Conservation (phyloP, 2,329 filamentous ascomycete genomes). For the Colletotrichum trifolii region DNA sequence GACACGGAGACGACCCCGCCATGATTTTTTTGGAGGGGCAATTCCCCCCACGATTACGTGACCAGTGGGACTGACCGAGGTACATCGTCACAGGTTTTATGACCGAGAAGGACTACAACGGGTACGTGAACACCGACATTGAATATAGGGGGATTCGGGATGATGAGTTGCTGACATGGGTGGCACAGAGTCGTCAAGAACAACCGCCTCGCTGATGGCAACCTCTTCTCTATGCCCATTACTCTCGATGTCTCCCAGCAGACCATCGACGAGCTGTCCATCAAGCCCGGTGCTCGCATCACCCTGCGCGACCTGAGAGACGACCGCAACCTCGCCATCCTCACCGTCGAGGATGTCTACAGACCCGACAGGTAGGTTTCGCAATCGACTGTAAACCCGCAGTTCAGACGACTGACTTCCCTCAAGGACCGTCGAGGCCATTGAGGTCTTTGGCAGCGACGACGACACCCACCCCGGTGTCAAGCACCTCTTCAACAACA, state of each 20-base stretch:
- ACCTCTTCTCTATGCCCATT: conserved; percentile 97
- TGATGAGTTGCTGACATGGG: conserved; percentile 43
- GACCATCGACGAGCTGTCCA: conserved; percentile 77
- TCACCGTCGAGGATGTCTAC: conserved; percentile 97
- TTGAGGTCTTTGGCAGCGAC: conserved; percentile 92
- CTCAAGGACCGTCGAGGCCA: conserved; percentile 83
- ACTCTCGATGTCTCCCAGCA: conserved; percentile 85
- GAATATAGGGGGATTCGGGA: not conserved
- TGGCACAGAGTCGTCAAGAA: conserved; percentile 82
- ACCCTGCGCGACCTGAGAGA: conserved; percentile 96
- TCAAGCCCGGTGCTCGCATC: conserved; percentile 84
- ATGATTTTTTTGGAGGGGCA: conserved; percentile 31
- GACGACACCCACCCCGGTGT: conserved; percentile 92
- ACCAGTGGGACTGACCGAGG: conserved; percentile 28
- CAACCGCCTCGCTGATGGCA: conserved; percentile 86
- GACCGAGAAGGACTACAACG: conserved; percentile 94
- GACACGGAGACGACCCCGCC: conserved; percentile 30
- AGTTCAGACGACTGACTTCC: conserved; percentile 18
- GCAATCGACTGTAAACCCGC: conserved; percentile 57
- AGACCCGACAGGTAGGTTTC: conserved; percentile 87
- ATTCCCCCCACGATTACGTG: conserved; percentile 29
- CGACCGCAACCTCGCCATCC: conserved; percentile 93
- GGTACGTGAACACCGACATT: not conserved
- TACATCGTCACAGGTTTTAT: conserved; percentile 79
- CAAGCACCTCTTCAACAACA: conserved; percentile 85